These are phyloP conservation scores for Backusella luteola DNA, from an alignment of 192 early-diverging fungal species.

Conservation along the genomic window DNA sequence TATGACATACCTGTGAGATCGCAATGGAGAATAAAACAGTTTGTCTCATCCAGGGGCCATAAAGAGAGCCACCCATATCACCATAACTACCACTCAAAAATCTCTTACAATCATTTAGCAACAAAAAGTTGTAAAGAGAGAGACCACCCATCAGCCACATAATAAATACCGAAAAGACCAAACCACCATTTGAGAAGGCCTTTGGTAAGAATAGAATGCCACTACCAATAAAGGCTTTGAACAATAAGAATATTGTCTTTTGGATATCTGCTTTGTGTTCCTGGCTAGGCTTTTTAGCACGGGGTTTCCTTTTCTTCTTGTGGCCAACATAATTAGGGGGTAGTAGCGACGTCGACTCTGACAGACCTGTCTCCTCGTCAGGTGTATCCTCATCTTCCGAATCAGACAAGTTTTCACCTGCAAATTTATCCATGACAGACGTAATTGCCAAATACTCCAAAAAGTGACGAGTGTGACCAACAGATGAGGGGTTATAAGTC, in stretches of 20 bases:
- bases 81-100: conserved; percentile 66
- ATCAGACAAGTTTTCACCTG: conserved; percentile 45
- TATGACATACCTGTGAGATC: conserved; percentile 58
- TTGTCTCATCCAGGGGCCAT: conserved; percentile 61
- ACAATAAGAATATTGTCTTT: conserved; percentile 47
- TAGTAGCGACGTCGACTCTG: conserved; percentile 14
- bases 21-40: conserved; percentile 66
- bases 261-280: conserved; percentile 35
- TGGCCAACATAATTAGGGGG: conserved; percentile 22
- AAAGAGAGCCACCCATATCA: conserved; percentile 64
- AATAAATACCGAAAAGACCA: conserved; percentile 58
- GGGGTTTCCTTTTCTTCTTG: conserved; percentile 27
- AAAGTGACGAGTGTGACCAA: conserved; percentile 25
- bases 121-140: conserved; percentile 62
- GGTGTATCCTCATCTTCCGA: conserved; percentile 24
- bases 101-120: conserved; percentile 62
- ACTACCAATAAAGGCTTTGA: conserved; percentile 72
- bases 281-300: background rate
- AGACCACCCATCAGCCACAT: conserved; percentile 63
- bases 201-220: conserved; percentile 78
- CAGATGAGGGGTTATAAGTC: background rate
- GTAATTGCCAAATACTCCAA: conserved; percentile 40
- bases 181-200: conserved; percentile 72
- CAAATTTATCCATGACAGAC: conserved; percentile 45
- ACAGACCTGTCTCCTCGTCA: conserved; percentile 26